Percentiles rank a stretch among this genome's conserved stretches.
Conservation (phyloP, 805 yeast species). For the Metschnikowia henanensis region DNA sequence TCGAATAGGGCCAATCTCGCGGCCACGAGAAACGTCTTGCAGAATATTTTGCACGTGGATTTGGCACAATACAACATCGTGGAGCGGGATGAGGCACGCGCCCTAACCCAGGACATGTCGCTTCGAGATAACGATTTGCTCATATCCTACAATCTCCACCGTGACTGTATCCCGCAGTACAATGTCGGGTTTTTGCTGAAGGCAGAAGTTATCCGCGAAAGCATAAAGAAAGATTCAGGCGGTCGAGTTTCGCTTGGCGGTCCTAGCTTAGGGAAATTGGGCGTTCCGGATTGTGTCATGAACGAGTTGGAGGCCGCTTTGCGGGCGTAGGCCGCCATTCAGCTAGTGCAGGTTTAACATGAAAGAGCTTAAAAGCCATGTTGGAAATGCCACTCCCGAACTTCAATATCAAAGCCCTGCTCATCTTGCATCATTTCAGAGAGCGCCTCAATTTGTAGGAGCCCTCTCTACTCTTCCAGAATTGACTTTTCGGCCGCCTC, state of each 20-base stretch:
- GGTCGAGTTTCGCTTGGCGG: conserved; percentile 65
- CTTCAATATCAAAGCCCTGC: too few species aligned
- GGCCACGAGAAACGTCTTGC: conserved; percentile 28
- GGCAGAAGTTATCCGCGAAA: conserved; percentile 34
- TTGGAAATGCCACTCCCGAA: too few species aligned
- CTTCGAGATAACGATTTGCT: conserved; percentile 28
- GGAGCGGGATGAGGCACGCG: conserved; percentile 26
- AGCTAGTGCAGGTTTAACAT: background rate
- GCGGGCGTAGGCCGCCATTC: background rate
- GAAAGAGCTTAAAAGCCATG: too few species aligned
- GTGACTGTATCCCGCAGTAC: conserved; percentile 76
- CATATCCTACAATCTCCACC: conserved; percentile 33
- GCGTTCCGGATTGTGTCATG: conserved; percentile 84
- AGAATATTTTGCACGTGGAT: conserved; percentile 25
- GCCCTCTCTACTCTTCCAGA: conserved; percentile 10
- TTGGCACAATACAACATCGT: conserved; percentile 23
- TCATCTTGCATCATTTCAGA: too few species aligned
- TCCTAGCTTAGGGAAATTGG: conserved; percentile 71
- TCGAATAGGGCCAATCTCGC: conserved; percentile 26
- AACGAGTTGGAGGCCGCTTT: conserved; percentile 61
- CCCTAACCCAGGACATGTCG: conserved; percentile 9
- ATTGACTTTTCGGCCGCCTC: conserved; percentile 14
- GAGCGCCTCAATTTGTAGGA: too few species aligned
- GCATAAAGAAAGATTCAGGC: conserved; percentile 29
- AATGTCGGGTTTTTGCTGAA: conserved; percentile 61